Percentiles rank a stretch among this genome's conserved stretches.
Conservation (phyloP, 2,329 filamentous ascomycete species). For the Epichloe hybrida region DNA sequence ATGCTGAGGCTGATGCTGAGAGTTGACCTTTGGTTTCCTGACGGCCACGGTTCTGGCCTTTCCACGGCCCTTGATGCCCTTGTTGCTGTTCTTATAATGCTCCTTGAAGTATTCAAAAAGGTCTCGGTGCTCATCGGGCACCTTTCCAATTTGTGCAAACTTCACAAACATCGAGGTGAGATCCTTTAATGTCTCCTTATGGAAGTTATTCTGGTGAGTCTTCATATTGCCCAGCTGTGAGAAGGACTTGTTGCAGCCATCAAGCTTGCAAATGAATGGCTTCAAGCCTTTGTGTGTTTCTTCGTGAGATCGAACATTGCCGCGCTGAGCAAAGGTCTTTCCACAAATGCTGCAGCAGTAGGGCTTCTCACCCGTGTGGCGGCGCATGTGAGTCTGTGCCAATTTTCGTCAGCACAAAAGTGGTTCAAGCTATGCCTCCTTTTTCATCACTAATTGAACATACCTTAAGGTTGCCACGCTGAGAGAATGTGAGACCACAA, state of each 20-base stretch:
- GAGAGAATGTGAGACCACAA: constrained; percentile 73
- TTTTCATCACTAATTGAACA: constrained; percentile 9
- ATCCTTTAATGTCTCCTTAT: constrained; percentile 56
- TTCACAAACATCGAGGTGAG: constrained; percentile 59
- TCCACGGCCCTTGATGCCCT: constrained; percentile 91
- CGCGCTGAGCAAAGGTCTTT: constrained; percentile 72
- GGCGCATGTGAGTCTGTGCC: constrained; percentile 63
- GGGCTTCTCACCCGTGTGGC: constrained; percentile 78
- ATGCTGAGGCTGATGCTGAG: constrained; percentile 3
- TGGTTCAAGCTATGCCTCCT: background rate
- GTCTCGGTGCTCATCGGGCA: constrained; percentile 57
- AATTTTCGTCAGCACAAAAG: background rate
- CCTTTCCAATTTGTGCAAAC: constrained; percentile 39
- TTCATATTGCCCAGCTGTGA: constrained; percentile 88
- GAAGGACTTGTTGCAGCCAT: constrained; percentile 76
- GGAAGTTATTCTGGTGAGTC: constrained; percentile 92
- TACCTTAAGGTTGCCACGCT: constrained; percentile 82
- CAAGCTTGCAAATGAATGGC: constrained; percentile 68
- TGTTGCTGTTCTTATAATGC: constrained; percentile 97
- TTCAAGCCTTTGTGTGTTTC: constrained; percentile 68
- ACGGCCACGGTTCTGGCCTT: constrained; percentile 58
- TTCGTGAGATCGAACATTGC: constrained; percentile 73
- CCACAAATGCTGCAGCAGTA: constrained; percentile 69
- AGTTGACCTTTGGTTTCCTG: constrained; percentile 16
- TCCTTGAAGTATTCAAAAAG: constrained; percentile 69